phyloP scores from a whole-genome alignment of 164 flowering plant genomes.

The Liriodendron chinense region DNA sequence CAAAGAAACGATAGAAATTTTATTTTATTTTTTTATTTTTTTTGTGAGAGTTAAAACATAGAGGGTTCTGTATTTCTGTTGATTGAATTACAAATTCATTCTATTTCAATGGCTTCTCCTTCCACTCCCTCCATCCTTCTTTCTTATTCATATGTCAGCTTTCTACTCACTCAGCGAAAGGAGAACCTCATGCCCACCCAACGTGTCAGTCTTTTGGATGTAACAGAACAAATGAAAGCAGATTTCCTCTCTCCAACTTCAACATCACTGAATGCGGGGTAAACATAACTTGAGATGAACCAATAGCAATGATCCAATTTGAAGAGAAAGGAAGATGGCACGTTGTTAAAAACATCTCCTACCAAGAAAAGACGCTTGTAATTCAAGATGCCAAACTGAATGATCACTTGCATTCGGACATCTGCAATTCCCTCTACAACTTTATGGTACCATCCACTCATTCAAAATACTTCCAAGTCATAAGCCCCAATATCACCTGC shows the following conservation, averaged over 20 bases:
- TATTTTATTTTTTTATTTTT: too few relatives aligned
- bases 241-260: not conserved
- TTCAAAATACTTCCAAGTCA: not conserved
- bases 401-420: not conserved
- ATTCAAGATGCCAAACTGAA: not conserved
- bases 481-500: not conserved
- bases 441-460: not conserved
- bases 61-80: not conserved
- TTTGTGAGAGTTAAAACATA: not conserved
- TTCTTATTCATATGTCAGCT: not conserved
- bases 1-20: not conserved
- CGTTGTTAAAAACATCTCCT: not conserved
- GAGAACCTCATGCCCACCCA: not conserved
- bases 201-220: not conserved
- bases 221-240: too few relatives aligned
- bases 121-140: not conserved
- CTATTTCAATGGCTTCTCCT: not conserved
- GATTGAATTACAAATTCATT: not conserved
- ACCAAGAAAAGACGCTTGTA: not conserved
- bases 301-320: not conserved
- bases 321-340: not conserved
- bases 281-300: not conserved
- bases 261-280: not conserved
- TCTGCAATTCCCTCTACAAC: not conserved
- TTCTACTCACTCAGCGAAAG: not conserved